phyloP scores from a whole-genome alignment of 2,329 filamentous ascomycete species.

The Ceratocystis harringtonii region DNA sequence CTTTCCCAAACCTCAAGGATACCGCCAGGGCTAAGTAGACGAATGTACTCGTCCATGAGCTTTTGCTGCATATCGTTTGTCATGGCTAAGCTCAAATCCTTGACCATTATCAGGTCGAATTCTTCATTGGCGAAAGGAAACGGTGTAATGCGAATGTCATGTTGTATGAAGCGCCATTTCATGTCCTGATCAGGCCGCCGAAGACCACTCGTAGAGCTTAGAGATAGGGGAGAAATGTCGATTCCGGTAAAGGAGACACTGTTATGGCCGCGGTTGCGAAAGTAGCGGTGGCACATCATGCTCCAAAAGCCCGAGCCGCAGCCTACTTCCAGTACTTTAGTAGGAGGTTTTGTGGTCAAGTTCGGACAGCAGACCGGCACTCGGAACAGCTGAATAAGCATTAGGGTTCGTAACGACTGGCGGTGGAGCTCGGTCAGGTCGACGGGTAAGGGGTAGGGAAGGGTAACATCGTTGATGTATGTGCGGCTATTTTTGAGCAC shows the following conservation, averaged over 20 bases:
- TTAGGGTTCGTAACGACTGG: conserved; percentile 68
- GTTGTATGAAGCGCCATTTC: conserved; percentile 77
- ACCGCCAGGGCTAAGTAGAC: conserved; percentile 63
- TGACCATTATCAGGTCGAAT: conserved; percentile 80
- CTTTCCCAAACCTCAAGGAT: conserved; percentile 80
- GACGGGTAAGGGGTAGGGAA: conserved; percentile 73
- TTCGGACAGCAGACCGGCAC: conserved; percentile 60
- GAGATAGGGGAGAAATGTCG: conserved; percentile 60
- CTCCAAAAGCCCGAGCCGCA: conserved; percentile 88
- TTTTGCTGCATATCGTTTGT: conserved; percentile 42
- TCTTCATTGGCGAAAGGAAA: conserved; percentile 66
- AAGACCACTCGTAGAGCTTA: conserved; percentile 25
- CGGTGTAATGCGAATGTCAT: conserved; percentile 62
- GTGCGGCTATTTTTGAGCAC: conserved; percentile 63
- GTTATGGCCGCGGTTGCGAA: conserved; percentile 49
- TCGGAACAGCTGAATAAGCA: conserved; percentile 69
- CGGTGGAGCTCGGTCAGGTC: conserved; percentile 78
- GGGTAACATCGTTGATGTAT: conserved; percentile 58
- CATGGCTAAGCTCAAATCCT: conserved; percentile 59
- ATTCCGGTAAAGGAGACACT: conserved; percentile 67
- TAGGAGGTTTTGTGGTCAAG: conserved; percentile 51
- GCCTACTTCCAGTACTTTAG: conserved; percentile 67
- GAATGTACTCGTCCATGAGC: conserved; percentile 56
- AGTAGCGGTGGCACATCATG: conserved; percentile 70
- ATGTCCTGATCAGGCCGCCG: conserved; percentile 52